phyloP scores from a whole-genome alignment of 202 grass and related monocot genomes.

The Alloteropsis angusta region DNA sequence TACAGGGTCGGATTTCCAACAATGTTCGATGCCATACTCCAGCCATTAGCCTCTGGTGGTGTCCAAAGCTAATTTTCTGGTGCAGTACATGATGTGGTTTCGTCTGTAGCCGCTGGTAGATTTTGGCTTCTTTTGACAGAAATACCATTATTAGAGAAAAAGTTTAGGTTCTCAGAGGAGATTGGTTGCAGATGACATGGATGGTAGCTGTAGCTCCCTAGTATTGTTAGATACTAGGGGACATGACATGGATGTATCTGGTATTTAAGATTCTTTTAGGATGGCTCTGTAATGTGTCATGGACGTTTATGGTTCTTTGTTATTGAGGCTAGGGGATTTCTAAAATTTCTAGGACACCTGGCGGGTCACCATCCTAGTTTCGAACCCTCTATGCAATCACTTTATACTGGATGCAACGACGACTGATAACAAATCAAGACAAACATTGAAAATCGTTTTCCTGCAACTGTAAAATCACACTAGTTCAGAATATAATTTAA shows the following conservation, averaged over 20 bases:
- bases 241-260: background rate
- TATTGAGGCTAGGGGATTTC: background rate
- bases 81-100: background rate
- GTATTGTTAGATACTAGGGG: background rate
- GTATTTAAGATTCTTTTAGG: background rate
- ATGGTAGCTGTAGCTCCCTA: background rate
- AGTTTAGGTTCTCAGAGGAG: background rate
- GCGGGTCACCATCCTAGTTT: background rate
- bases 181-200: constrained; percentile 1
- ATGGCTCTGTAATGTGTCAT: background rate
- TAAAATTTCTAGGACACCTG: background rate
- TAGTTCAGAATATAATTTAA: too few relatives aligned
- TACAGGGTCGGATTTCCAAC: constrained; percentile 22
- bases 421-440: background rate
- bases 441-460: too few relatives aligned
- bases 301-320: background rate
- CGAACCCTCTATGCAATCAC: background rate
- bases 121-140: background rate
- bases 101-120: background rate
- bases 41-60: background rate
- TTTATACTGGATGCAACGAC: background rate
- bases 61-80: background rate
- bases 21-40: constrained; percentile 11
- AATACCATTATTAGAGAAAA: constrained; percentile 16
- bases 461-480: too few relatives aligned